phyloP scores from a whole-genome alignment of 305 asterid genomes.

The Ajuga reptans region DNA sequence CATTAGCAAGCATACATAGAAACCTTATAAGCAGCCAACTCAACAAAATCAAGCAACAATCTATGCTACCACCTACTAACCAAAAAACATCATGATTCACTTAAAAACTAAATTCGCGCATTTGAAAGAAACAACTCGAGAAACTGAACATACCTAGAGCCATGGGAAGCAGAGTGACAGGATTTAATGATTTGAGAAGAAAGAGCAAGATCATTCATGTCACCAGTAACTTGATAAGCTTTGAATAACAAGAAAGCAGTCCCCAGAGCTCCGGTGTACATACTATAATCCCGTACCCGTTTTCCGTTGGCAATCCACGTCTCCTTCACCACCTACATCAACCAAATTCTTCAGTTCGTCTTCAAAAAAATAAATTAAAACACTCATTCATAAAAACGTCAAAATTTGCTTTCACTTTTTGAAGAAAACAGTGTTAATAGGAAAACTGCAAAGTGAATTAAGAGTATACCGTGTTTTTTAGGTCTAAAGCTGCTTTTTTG shows the following conservation, averaged over 20 bases:
- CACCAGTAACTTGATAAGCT: constrained; percentile 51
- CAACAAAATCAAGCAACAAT: not conserved
- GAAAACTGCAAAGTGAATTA: not conserved
- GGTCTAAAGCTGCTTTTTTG: constrained; percentile 44
- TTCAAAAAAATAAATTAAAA: not conserved
- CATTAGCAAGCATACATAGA: not conserved
- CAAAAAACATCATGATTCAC: not conserved
- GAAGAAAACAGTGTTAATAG: not conserved
- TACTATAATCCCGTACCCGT: constrained; percentile 46
- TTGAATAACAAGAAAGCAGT: constrained; percentile 75
- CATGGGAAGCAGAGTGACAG: constrained; percentile 51
- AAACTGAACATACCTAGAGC: constrained; percentile 40
- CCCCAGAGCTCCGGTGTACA: constrained; percentile 74
- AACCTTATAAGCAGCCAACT: not conserved
- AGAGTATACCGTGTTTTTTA: constrained; percentile 44
- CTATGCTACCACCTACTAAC: not conserved
- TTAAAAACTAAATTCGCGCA: not conserved
- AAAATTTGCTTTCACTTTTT: not conserved
- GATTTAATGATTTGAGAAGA: constrained; percentile 53
- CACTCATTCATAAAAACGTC: not conserved
- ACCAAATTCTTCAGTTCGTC: not conserved
- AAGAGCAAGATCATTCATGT: constrained; percentile 47
- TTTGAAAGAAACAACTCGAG: not conserved
- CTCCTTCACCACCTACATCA: constrained; percentile 59
- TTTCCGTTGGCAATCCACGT: constrained; percentile 51